phyloP scores from a whole-genome alignment of 169 alveolate species.

The Plasmodium billcollinsi region DNA sequence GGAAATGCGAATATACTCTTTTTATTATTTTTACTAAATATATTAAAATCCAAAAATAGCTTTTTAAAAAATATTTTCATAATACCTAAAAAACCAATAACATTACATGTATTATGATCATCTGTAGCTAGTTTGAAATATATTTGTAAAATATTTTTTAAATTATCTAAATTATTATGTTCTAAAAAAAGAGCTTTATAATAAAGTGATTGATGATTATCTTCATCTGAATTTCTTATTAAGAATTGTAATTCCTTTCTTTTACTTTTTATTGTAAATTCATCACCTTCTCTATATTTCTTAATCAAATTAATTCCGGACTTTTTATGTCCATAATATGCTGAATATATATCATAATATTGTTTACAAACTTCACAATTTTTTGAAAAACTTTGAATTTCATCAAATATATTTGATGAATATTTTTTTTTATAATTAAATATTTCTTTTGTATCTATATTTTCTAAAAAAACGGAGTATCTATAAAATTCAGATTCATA shows the following conservation, averaged over 20 bases:
- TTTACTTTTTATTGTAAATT: slow-evolving; percentile 65
- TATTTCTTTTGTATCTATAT: slow-evolving; percentile 53
- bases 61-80: slow-evolving; percentile 65
- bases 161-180: slow-evolving; percentile 34
- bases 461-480: slow-evolving; percentile 44
- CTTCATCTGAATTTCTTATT: slow-evolving; percentile 29
- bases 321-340: slow-evolving; percentile 70
- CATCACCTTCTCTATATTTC: slow-evolving; percentile 70
- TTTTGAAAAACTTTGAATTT: slow-evolving; percentile 64
- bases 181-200: slow-evolving; percentile 66
- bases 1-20: not conserved
- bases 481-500: slow-evolving; percentile 37
- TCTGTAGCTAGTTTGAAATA: slow-evolving; percentile 66
- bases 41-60: slow-evolving; percentile 26
- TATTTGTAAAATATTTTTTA: slow-evolving; percentile 54
- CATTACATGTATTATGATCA: slow-evolving; percentile 64
- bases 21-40: not conserved
- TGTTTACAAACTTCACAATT: slow-evolving; percentile 75
- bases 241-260: slow-evolving; percentile 58
- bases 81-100: slow-evolving; percentile 58
- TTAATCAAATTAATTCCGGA: slow-evolving; percentile 40
- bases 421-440: slow-evolving; percentile 63
- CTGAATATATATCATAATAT: slow-evolving; percentile 71
- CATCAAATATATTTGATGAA: slow-evolving; percentile 52
- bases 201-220: slow-evolving; percentile 52